Percentiles rank a stretch among this genome's conserved stretches.
Evolutionary conservation across 2,329 filamentous ascomycete species (phyloP).

Genomic region (Ramularia collo-cygni): DNA sequence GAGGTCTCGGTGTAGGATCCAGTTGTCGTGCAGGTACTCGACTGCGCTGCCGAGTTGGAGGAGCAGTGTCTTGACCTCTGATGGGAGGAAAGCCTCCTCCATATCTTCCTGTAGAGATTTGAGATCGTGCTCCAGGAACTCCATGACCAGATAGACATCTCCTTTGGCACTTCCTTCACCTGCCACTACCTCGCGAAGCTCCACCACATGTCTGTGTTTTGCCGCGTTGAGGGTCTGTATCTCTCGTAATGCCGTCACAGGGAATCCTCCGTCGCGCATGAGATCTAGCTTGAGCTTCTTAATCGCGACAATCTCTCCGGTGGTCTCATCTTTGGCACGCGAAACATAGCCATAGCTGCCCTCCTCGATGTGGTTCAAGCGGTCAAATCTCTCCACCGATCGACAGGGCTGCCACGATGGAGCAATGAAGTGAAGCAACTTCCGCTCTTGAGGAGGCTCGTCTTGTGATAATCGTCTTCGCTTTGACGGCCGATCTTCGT

Average conservation of each 20-base stretch:
- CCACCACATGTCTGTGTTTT: constrained; percentile 74
- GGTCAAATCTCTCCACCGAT: constrained; percentile 81
- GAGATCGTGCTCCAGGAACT: constrained; percentile 95
- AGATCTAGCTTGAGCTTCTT: constrained; percentile 90
- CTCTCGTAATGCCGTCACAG: constrained; percentile 86
- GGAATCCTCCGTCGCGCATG: constrained; percentile 66
- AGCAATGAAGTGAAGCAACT: constrained; percentile 64
- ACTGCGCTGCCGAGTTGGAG: constrained; percentile 75
- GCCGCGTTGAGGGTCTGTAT: constrained; percentile 85
- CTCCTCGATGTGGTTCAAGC: constrained; percentile 94
- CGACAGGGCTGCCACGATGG: constrained; percentile 64
- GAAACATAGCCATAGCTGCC: constrained; percentile 95
- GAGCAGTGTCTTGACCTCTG: constrained; percentile 85
- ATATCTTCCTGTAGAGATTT: constrained; percentile 90
- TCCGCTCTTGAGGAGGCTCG: constrained; percentile 37
- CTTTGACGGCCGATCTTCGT: constrained; percentile 46
- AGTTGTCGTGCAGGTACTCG: constrained; percentile 77
- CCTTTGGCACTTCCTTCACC: constrained; percentile 29
- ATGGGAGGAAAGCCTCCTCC: constrained; percentile 85
- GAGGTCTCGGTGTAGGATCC: constrained; percentile 83
- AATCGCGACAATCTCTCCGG: constrained; percentile 76
- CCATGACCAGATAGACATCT: constrained; percentile 86
- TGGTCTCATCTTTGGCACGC: constrained; percentile 65
- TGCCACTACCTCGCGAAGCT: constrained; percentile 69
- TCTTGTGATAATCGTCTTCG: constrained; percentile 55